Base-by-base conservation (phyloP, 805 yeast species). In the Candida andamanensis region DNA sequence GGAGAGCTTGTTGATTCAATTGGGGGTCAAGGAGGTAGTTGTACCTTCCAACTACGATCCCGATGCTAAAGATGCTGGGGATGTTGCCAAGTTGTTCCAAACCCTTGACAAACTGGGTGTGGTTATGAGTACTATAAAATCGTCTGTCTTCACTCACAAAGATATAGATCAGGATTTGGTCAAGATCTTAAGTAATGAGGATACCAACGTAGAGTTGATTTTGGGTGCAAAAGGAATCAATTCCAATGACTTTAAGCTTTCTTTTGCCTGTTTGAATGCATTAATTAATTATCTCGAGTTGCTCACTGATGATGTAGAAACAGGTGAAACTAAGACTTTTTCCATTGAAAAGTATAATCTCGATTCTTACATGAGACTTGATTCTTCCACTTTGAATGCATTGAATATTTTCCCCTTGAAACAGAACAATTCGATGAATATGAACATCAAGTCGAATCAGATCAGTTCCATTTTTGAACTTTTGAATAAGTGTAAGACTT, bases 331-430 rank as follows among this genome's bases (percentile, higher is more conserved):
- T 24, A 83, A 82, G 12, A 56, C 67, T 11, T 78, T 69, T 44
- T 58, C 70, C 14, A 58, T 92, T 16, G 72, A 72, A 17, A 72
- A 73, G 42, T 90, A 89, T 54, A 78, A 80, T 36, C 66, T 90
- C 30, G 65, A 75, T n/a, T 78, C 82, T 42, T 89, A 69, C 54
- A 85, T 92, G 95, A 83, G 85, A 49, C 69, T 92, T 29, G 99
- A 92, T 52, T 76, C 90, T 5, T 78, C 97, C 1, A 95, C 97
- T 0, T 76, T 89, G 33, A 78, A 78, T 36, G 95, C 97, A 0
- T 64, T 92, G 38, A 90, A 90, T 51, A 65, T 92, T 17, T 85
- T 89, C 60, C 95, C 97, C 2, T 30, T 43, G 13, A 36, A 40
- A 8, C 58, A 66, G 6, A 42, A 44, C 22, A 20, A 14, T 10